phyloP scores from a whole-genome alignment of 2,329 filamentous ascomycete species.

The Paraphaeosphaeria minitans region DNA sequence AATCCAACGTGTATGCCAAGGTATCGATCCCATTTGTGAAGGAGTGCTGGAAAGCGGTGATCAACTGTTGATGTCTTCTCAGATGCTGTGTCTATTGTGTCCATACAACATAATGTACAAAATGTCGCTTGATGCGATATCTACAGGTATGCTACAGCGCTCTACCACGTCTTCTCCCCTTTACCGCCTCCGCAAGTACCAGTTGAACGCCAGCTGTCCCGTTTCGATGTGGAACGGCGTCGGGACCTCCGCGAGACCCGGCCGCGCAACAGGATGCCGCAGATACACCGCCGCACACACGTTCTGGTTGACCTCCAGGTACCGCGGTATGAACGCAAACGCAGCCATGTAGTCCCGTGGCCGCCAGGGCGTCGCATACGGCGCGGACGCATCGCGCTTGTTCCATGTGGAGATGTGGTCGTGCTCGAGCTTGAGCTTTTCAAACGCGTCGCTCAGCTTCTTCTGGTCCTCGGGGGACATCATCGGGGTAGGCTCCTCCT shows the following conservation, averaged over 20 bases:
- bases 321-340: slow-evolving; percentile 93
- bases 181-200: slow-evolving; percentile 86
- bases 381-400: slow-evolving; percentile 56
- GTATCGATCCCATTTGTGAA: no score
- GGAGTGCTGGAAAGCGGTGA: no score
- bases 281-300: slow-evolving; percentile 95
- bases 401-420: slow-evolving; percentile 68
- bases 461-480: slow-evolving; percentile 60
- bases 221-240: slow-evolving; percentile 75
- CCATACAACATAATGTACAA: slow-evolving; percentile 11
- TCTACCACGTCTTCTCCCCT: neutral
- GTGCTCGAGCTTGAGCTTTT: slow-evolving; percentile 71
- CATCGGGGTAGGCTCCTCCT: slow-evolving; percentile 22
- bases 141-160: slow-evolving; percentile 10
- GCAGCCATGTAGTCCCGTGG: slow-evolving; percentile 86
- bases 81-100: slow-evolving; percentile 6
- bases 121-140: neutral
- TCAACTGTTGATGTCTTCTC: neutral
- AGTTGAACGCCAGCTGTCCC: slow-evolving; percentile 86
- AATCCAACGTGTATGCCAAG: no score
- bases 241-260: slow-evolving; percentile 74
- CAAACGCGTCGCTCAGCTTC: slow-evolving; percentile 62
- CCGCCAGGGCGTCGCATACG: slow-evolving; percentile 89
- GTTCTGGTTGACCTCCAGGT: slow-evolving; percentile 97
- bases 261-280: slow-evolving; percentile 87